Evolutionary conservation across 1,284 basidiomycete genomes (phyloP).

Genomic region (Fomitiporia mediterranea): DNA sequence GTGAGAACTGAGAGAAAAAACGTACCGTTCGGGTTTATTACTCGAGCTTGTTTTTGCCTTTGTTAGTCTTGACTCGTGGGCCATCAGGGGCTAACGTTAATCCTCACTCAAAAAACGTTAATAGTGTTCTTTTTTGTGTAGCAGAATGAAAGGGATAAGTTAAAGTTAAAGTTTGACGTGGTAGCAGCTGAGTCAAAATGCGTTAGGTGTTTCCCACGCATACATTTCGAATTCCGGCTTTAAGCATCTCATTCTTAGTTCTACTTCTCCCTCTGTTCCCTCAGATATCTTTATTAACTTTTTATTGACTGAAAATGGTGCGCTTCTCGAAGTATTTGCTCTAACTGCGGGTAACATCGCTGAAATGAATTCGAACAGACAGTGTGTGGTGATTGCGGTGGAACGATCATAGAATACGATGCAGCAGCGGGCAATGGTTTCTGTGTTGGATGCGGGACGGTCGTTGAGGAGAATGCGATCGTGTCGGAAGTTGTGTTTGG

Average conservation of each 20-base stretch:
- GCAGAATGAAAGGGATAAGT: too few relatives aligned
- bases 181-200: neutral
- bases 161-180: too few relatives aligned
- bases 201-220: neutral
- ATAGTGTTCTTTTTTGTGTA: too few relatives aligned
- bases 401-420: conserved; percentile 79
- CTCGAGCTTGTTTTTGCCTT: too few relatives aligned
- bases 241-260: neutral
- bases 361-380: conserved; percentile 30
- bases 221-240: neutral
- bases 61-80: too few relatives aligned
- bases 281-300: too few relatives aligned
- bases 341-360: too few relatives aligned
- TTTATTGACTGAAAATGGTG: neutral
- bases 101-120: too few relatives aligned
- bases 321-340: neutral
- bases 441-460: conserved; percentile 81
- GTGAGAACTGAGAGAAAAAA: too few relatives aligned
- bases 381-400: conserved; percentile 67
- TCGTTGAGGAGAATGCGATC: conserved; percentile 92
- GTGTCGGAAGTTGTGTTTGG: conserved; percentile 93
- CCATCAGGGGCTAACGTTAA: too few relatives aligned
- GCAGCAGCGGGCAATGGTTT: conserved; percentile 77
- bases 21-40: too few relatives aligned
- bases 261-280: too few relatives aligned